Conservation (phyloP, 306 rosid genomes). For the Prinsepia uniflora region DNA sequence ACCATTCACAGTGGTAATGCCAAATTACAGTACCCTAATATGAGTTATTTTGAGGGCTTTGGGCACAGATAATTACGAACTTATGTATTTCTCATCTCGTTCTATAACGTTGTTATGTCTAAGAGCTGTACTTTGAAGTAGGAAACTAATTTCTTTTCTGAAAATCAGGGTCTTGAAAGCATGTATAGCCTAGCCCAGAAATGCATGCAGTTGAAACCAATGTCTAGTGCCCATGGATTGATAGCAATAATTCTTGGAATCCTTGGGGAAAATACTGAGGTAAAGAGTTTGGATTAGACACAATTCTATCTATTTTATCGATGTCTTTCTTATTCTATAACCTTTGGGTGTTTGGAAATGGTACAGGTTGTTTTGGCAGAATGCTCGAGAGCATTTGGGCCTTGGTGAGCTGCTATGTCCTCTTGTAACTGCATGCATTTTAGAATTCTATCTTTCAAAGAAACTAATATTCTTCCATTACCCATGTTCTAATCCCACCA, state of each 20-base stretch:
- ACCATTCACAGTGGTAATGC: slow-evolving; percentile 71
- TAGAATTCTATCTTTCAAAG: background rate
- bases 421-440: slow-evolving; percentile 11
- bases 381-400: slow-evolving; percentile 86
- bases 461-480: background rate
- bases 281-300: slow-evolving; percentile 24
- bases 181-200: slow-evolving; percentile 74
- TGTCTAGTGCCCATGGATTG: slow-evolving; percentile 51
- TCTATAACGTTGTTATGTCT: background rate
- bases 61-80: background rate
- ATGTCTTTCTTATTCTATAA: slow-evolving; percentile 17
- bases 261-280: slow-evolving; percentile 92
- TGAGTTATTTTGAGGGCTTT: background rate
- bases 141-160: slow-evolving; percentile 11
- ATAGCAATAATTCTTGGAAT: slow-evolving; percentile 65
- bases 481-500: background rate
- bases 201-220: slow-evolving; percentile 73
- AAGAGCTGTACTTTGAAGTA: slow-evolving; percentile 21
- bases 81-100: slow-evolving; percentile 2
- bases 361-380: slow-evolving; percentile 90
- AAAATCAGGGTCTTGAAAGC: slow-evolving; percentile 80
- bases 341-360: slow-evolving; percentile 29
- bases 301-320: slow-evolving; percentile 7
- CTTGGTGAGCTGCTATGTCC: slow-evolving; percentile 64
- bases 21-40: background rate